Evolutionary conservation across 1,139 yeast species (phyloP).

Genomic region (Pichia sorboxylosa): DNA sequence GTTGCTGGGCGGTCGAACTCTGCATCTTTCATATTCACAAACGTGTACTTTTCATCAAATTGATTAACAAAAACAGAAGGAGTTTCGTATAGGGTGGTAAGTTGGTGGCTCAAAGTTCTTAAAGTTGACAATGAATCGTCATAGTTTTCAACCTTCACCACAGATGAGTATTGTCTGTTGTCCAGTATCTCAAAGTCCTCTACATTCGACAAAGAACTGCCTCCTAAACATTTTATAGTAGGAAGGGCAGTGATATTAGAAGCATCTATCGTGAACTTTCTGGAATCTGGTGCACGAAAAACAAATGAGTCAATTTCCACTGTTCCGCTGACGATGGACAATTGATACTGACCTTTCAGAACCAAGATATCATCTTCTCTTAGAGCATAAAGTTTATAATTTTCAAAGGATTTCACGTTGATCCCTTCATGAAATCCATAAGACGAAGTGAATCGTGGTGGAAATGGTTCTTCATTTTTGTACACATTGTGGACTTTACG

Average conservation of each 20-base stretch:
- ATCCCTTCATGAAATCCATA: too few relatives aligned
- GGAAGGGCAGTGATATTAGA: slow-evolving; percentile 48
- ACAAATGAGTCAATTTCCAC: slow-evolving; percentile 28
- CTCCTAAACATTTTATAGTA: slow-evolving; percentile 28
- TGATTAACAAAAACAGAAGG: background rate
- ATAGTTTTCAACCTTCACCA: background rate
- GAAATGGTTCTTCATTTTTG: slow-evolving; percentile 34
- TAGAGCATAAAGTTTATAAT: slow-evolving; percentile 32
- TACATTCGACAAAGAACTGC: too few relatives aligned
- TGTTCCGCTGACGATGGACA: slow-evolving; percentile 51
- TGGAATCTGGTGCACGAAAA: background rate
- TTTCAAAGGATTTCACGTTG: slow-evolving; percentile 14
- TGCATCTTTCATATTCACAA: slow-evolving; percentile 4
- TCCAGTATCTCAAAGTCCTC: too few relatives aligned
- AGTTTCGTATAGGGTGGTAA: too few relatives aligned
- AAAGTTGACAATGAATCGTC: background rate
- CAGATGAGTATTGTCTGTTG: too few relatives aligned
- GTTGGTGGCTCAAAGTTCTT: background rate
- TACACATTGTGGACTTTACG: too few relatives aligned
- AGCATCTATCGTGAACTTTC: slow-evolving; percentile 30
- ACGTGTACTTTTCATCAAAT: slow-evolving; percentile 8
- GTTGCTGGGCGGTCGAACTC: slow-evolving; percentile 7
- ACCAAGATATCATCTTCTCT: slow-evolving; percentile 37
- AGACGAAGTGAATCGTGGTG: too few relatives aligned
- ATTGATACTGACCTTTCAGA: slow-evolving; percentile 45